A percentile compares a stretch with the other conserved stretches of the same genome.
Conservation (phyloP, 805 yeast genomes). For the Komagataella pseudopastoris region DNA sequence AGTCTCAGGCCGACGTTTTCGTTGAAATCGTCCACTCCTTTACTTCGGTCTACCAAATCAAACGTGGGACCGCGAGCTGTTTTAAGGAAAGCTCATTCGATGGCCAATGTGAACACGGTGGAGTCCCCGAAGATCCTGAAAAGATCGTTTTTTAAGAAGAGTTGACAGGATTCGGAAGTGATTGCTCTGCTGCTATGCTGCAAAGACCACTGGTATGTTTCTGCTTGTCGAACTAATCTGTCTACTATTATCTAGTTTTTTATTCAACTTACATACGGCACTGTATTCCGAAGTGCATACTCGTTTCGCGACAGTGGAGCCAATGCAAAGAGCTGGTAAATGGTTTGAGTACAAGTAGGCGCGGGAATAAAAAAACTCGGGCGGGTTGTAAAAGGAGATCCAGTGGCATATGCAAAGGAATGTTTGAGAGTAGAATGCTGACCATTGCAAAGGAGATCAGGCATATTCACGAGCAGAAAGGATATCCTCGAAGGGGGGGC, state of each 20-base stretch:
- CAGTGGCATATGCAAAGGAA: neutral
- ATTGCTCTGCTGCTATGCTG: too few relatives aligned
- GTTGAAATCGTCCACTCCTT: neutral
- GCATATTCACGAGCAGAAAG: neutral
- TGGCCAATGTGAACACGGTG: neutral
- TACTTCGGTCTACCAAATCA: neutral
- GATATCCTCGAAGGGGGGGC: neutral
- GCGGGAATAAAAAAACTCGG: too few relatives aligned
- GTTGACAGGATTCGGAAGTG: too few relatives aligned
- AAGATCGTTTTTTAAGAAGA: neutral
- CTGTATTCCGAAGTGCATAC: too few relatives aligned
- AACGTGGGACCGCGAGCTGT: neutral
- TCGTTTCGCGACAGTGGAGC: too few relatives aligned
- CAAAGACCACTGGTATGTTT: too few relatives aligned
- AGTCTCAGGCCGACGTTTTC: neutral
- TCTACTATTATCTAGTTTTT: too few relatives aligned
- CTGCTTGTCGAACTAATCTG: too few relatives aligned
- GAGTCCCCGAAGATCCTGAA: neutral
- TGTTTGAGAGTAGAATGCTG: neutral
- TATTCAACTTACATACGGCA: too few relatives aligned
- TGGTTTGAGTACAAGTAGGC: neutral
- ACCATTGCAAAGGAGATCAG: neutral
- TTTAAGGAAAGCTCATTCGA: neutral
- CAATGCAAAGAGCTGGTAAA: too few relatives aligned
- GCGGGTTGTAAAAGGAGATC: neutral